Base-by-base conservation (phyloP, 2,329 filamentous ascomycete species). In the Colletotrichum lupini region DNA sequence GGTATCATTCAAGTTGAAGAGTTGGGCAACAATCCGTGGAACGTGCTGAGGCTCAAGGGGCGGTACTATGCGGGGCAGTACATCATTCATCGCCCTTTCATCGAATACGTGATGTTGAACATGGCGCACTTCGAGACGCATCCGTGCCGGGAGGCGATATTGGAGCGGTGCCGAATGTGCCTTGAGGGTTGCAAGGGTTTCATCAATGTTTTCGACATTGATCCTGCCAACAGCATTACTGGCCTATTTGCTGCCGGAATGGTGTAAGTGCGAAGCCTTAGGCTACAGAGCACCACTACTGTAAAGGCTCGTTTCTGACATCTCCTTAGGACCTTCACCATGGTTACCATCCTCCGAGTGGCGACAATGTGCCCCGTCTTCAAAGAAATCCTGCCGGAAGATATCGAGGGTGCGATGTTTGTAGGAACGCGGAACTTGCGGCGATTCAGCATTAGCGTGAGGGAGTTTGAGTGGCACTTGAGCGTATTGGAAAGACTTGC, bases 1-100 rank as follows among this genome's bases (percentile, higher is more conserved):
- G 64, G 69, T 1, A 77, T 73, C 22, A 70, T 75, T n/a, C 66
- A 56, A 6, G 42, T 65, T 1, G 68, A 69, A 30, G 71, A 69
- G n/a, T 58, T 75, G 11, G 75, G 76, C 0, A 81, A 81, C n/a
- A 77, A 80, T n/a, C 75, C 77, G 0, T 80, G 79, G 80, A 81
- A 81, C 8, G 77, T 81, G 0, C 28, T 80, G 0, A 63, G 80
- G 22, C 74, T 81, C 0, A 75, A 78, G 30, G 79, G 80, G 0
- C 68, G 80, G 5, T 80, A 80, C 24, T 80, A 76, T 8, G 79
- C 80, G 0, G 80, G 78, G 0, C 78, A 80, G 19, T 80, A 81
- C 46, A 80, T 81, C 5, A 80, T 81, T 1, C 77, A 81, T 28
- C 70, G 79, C 1, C 80, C 80, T 0, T 79, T 81, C 9, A 74